phyloP scores from a whole-genome alignment of 768 basidiomycete species.

The Mycena epipterygia region DNA sequence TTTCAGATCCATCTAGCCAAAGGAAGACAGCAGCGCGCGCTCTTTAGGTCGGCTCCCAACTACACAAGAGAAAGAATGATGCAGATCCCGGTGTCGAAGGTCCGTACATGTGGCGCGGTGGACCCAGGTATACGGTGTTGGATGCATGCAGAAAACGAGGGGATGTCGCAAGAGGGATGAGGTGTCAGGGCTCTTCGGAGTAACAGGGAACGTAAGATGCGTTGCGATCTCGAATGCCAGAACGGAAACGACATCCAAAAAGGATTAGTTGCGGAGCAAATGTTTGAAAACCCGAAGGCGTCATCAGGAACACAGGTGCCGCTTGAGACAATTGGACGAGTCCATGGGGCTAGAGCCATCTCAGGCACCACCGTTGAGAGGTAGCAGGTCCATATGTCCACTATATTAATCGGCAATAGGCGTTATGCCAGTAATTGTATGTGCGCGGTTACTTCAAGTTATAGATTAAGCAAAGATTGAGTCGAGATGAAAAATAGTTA shows the following conservation, averaged over 20 bases:
- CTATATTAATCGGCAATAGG: background rate
- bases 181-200: background rate
- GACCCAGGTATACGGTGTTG: background rate
- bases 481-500: too few species aligned
- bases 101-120: conserved; percentile 4
- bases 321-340: too few species aligned
- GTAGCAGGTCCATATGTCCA: background rate
- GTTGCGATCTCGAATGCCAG: background rate
- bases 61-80: background rate
- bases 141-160: background rate
- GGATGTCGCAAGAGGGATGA: background rate
- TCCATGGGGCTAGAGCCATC: background rate
- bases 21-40: background rate
- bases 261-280: conserved; percentile 9
- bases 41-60: too few species aligned
- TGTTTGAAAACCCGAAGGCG: background rate
- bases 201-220: background rate
- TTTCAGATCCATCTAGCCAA: conserved; percentile 9
- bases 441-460: too few species aligned
- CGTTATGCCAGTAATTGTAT: background rate
- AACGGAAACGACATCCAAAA: background rate
- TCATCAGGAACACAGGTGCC: too few species aligned
- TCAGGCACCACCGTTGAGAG: background rate
- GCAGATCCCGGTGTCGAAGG: background rate
- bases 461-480: too few species aligned